Evolutionary conservation across 768 basidiomycete species (phyloP).

Genomic region (Mycena olivaceomarginata): DNA sequence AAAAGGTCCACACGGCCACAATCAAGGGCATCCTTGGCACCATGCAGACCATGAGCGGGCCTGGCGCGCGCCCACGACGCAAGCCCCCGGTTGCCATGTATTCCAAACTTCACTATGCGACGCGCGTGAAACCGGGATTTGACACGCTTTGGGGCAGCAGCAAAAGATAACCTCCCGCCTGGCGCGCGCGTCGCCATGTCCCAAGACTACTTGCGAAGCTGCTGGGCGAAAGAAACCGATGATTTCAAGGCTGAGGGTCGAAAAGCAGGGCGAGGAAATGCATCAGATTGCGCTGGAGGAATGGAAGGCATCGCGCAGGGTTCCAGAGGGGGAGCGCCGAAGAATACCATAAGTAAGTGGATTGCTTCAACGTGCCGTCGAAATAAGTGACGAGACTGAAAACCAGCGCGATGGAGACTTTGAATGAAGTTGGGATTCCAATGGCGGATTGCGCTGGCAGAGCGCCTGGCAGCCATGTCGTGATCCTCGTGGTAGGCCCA

Average conservation of each 20-base stretch:
- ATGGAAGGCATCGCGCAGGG: not conserved
- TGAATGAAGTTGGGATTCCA: not conserved
- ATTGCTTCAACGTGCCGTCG: too few relatives aligned
- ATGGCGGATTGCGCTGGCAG: not conserved
- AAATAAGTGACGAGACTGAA: not conserved
- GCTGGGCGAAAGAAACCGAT: not conserved
- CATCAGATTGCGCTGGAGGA: not conserved
- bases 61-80: constrained; percentile 11
- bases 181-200: not conserved
- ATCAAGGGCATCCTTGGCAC: not conserved
- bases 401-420: not conserved
- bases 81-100: constrained; percentile 9
- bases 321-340: not conserved
- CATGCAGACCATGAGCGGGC: not conserved
- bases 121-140: constrained; percentile 22
- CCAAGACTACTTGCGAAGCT: not conserved
- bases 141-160: constrained; percentile 28
- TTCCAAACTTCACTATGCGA: constrained; percentile 21
- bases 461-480: not conserved
- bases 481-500: not conserved
- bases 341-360: constrained; percentile 15
- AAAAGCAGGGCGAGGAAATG: not conserved
- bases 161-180: not conserved
- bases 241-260: not conserved
- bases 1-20: not conserved